Conservation (phyloP, 2,329 filamentous ascomycete genomes). For the Clonostachys byssicola region DNA sequence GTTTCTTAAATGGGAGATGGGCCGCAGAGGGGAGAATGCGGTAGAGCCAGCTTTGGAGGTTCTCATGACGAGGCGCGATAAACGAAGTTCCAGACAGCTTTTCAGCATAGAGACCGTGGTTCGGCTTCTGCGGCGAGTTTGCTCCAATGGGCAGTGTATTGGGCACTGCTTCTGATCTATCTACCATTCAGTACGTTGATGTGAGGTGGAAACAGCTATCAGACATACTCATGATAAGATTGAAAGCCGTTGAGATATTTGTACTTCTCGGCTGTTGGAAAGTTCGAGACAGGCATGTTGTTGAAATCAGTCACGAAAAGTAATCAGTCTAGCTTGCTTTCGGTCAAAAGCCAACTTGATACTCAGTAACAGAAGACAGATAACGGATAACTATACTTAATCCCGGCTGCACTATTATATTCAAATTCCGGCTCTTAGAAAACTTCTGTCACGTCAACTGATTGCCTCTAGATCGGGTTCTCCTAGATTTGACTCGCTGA, state of each 20-base stretch:
- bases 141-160: constrained; percentile 70
- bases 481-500: too few relatives aligned
- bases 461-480: too few relatives aligned
- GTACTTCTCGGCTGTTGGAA: constrained; percentile 54
- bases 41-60: constrained; percentile 71
- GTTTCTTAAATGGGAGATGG: constrained; percentile 41
- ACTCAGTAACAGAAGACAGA: too few relatives aligned
- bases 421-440: too few relatives aligned
- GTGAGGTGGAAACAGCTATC: background rate
- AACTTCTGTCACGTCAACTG: too few relatives aligned
- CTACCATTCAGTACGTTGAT: background rate
- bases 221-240: constrained; percentile 64
- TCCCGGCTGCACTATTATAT: too few relatives aligned
- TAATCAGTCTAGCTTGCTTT: too few relatives aligned
- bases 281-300: constrained; percentile 46
- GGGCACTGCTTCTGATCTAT: constrained; percentile 70
- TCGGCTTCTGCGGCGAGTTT: constrained; percentile 79
- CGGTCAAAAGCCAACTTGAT: too few relatives aligned
- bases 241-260: constrained; percentile 76
- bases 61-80: constrained; percentile 64
- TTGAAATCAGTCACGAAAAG: background rate
- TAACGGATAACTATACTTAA: too few relatives aligned
- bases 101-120: constrained; percentile 78
- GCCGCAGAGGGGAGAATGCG: constrained; percentile 62
- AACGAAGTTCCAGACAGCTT: constrained; percentile 72